Evolutionary conservation across 345 rosid species (phyloP).

Genomic region (Sisymbrium altissimum): DNA sequence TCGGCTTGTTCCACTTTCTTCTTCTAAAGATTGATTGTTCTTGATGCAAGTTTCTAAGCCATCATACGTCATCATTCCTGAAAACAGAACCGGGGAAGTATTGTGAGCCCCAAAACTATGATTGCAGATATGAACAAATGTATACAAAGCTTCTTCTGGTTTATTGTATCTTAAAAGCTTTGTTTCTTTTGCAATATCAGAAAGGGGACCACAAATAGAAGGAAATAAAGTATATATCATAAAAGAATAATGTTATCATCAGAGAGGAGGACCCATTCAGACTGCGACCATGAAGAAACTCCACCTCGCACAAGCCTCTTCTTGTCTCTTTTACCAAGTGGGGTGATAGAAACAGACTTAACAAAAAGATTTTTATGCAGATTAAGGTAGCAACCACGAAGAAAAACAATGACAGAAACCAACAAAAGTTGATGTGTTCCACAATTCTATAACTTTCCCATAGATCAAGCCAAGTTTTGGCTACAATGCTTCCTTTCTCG

Average conservation of each 20-base stretch:
- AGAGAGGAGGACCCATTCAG: not conserved
- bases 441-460: not conserved
- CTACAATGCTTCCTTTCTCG: not conserved
- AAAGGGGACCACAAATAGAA: conserved; percentile 6
- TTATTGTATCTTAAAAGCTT: not conserved
- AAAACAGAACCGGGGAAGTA: not conserved
- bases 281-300: not conserved
- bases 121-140: not conserved
- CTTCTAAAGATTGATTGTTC: conserved; percentile 73
- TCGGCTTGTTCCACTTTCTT: conserved; percentile 74
- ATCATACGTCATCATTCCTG: conserved; percentile 75
- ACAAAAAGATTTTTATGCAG: not conserved
- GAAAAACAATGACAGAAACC: not conserved
- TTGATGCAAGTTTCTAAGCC: conserved; percentile 80
- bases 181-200: not conserved
- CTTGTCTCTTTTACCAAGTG: conserved; percentile 16
- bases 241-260: not conserved
- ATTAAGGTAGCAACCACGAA: conserved; percentile 2
- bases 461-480: conserved; percentile 1
- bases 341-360: not conserved
- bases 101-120: not conserved
- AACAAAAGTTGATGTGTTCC: conserved; percentile 10
- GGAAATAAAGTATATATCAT: not conserved
- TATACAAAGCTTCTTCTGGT: conserved; percentile 20
- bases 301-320: conserved; percentile 4